Evolutionary conservation across 257 asterid genomes (phyloP), one percentile per base, ranked within the genome.

Genomic region (Verbascum thapsus): DNA sequence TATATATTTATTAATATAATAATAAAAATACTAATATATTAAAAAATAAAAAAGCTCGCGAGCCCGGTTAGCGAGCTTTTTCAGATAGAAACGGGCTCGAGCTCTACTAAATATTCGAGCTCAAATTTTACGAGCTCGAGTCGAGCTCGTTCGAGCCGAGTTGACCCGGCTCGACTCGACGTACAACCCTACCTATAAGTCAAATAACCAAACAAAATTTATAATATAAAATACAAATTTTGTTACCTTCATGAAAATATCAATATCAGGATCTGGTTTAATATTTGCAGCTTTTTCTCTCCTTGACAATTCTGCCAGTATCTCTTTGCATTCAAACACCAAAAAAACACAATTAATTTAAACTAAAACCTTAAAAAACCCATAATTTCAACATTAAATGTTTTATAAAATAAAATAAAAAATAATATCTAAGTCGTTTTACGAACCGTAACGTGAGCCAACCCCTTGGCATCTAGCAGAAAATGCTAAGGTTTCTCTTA

Each of bases 401-500:
- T n/a, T n/a, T n/a, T n/a, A n/a, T 11, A 20, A 63, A 43, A 18
- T 41, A 10, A 1, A 18, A 6, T 34, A 45, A 5, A 0, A 11
- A 1, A 50, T n/a, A 38, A 9, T 12, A 15, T 16, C 5, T 8
- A 12, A 5, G 11, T 6, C 0, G 39, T 13, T 12, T 16, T 66
- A 72, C 90, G 32, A 64, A 87, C 95, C 92, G 42, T 82, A 82
- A 23, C 88, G 82, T 8, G 86, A 75, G 26, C 96, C 96, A 26
- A 85, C 94, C 2, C 96, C 96, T 55, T 87, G 94, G 56, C 92
- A 85, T 64, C 88, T 75, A 8, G 90, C 92, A 0, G 95, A 82
- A 58, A 87, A 84, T 4, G 86, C 83, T 51, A 87, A 68, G 39
- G 95, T 87, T 52, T 87, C 95, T 72, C 80, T 74, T 0, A 87